A percentile compares a stretch with the other conserved stretches of the same genome.
Evolutionary conservation across 208 protist species (phyloP).

Genomic region (Acanthamoeba lenticulata): DNA sequence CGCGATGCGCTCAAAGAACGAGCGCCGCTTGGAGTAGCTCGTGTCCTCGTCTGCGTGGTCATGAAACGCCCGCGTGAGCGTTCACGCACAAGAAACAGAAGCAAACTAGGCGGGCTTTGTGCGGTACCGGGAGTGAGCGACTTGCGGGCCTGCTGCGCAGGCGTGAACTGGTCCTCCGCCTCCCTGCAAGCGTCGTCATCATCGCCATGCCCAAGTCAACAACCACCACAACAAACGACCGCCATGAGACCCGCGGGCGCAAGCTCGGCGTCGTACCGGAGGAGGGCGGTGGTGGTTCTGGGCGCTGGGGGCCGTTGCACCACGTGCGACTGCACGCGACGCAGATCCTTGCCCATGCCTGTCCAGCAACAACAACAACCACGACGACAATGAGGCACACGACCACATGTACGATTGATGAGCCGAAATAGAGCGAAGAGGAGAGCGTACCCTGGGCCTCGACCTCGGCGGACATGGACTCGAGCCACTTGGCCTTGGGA

Average conservation of each 20-base stretch:
- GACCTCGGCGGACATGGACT: background rate
- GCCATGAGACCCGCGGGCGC: background rate
- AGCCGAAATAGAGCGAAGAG: background rate
- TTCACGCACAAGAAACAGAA: no score
- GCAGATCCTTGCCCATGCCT: slow-evolving; percentile 31
- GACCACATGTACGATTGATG: background rate
- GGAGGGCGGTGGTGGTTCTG: background rate
- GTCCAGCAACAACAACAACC: background rate
- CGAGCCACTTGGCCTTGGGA: slow-evolving; percentile 16
- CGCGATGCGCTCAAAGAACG: background rate
- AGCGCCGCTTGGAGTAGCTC: background rate
- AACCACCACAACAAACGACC: background rate
- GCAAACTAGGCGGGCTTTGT: no score
- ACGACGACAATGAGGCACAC: no score
- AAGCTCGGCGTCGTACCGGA: background rate
- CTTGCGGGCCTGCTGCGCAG: slow-evolving; percentile 1
- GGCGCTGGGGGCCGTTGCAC: background rate
- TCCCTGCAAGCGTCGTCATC: no score
- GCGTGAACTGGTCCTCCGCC: slow-evolving; percentile 15
- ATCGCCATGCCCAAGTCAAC: no score
- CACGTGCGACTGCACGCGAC: slow-evolving; percentile 26
- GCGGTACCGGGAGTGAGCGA: background rate
- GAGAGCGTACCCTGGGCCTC: background rate
- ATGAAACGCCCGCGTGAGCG: no score
- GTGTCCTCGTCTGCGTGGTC: background rate